Percentiles rank a stretch among this genome's conserved stretches.
These are phyloP conservation scores for Ustilago lituana DNA, from an alignment of 1,284 basidiomycete species.

Conservation along the genomic window DNA sequence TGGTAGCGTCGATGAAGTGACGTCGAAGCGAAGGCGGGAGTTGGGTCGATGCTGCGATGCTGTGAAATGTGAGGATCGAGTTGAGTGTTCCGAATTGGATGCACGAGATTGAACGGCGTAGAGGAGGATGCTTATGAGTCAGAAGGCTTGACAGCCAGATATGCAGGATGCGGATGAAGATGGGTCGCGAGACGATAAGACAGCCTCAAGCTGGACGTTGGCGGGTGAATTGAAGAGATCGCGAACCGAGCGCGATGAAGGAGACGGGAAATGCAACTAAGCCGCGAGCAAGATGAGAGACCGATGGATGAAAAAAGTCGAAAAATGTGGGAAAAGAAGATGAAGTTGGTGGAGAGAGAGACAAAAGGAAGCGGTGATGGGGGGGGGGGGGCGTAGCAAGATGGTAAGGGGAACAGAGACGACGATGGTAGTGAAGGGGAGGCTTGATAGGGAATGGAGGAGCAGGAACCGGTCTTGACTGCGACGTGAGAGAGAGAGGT, in stretches of 20 bases:
- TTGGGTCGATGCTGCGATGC: not conserved
- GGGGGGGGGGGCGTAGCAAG: not conserved
- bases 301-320: not conserved
- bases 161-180: not conserved
- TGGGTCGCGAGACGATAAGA: not conserved
- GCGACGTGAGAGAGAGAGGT: too few relatives aligned
- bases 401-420: slow-evolving; percentile 2
- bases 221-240: slow-evolving; percentile 17
- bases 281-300: slow-evolving; percentile 1
- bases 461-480: too few relatives aligned
- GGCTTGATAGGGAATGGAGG: too few relatives aligned
- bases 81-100: too few relatives aligned
- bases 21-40: slow-evolving; percentile 5
- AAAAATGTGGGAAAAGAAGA: not conserved
- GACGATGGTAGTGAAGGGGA: not conserved
- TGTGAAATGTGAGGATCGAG: not conserved
- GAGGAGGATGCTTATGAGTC: too few relatives aligned
- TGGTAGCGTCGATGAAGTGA: slow-evolving; percentile 2
- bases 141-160: not conserved
- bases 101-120: too few relatives aligned
- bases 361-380: not conserved
- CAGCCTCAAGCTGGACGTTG: slow-evolving; percentile 10
- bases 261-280: slow-evolving; percentile 13
- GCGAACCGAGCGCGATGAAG: slow-evolving; percentile 29
- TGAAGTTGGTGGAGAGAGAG: slow-evolving; percentile 5